Evolutionary conservation across 805 yeast genomes (phyloP).

Genomic region (Candida nemodendra): DNA sequence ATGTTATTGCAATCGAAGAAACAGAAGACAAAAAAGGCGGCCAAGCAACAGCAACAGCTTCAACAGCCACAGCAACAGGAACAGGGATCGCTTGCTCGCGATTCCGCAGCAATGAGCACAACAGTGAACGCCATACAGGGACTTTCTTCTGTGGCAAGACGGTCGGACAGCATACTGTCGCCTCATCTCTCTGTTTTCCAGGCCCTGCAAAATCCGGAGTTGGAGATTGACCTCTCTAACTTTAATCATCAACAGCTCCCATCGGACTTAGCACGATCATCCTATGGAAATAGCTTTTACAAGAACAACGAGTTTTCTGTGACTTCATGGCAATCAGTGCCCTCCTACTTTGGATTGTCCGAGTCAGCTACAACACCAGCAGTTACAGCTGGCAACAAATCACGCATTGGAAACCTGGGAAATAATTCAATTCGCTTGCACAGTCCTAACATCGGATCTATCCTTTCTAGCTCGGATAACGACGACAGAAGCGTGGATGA

Average conservation of each 20-base stretch:
- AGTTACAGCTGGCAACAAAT: background rate
- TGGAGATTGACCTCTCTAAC: constrained; percentile 24
- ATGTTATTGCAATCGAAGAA: constrained; percentile 16
- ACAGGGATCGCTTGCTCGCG: background rate
- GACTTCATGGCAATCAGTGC: constrained; percentile 36
- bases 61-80: background rate
- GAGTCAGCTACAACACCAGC: background rate
- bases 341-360: constrained; percentile 4
- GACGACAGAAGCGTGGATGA: constrained; percentile 26
- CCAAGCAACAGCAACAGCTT: constrained; percentile 6
- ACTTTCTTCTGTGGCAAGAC: constrained; percentile 10
- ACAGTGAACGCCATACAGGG: constrained; percentile 1
- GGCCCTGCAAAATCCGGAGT: constrained; percentile 34
- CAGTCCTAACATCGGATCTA: constrained; percentile 30
- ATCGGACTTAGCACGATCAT: constrained; percentile 1
- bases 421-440: constrained; percentile 7
- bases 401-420: constrained; percentile 3
- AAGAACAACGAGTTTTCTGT: constrained; percentile 31
- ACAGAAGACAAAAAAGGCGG: constrained; percentile 7
- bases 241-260: constrained; percentile 2
- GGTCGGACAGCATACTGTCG: constrained; percentile 23
- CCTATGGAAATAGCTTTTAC: constrained; percentile 6
- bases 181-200: constrained; percentile 34
- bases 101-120: background rate
- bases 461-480: constrained; percentile 34